phyloP scores from a whole-genome alignment of 306 rosid genomes.

The Quercus cerris region DNA sequence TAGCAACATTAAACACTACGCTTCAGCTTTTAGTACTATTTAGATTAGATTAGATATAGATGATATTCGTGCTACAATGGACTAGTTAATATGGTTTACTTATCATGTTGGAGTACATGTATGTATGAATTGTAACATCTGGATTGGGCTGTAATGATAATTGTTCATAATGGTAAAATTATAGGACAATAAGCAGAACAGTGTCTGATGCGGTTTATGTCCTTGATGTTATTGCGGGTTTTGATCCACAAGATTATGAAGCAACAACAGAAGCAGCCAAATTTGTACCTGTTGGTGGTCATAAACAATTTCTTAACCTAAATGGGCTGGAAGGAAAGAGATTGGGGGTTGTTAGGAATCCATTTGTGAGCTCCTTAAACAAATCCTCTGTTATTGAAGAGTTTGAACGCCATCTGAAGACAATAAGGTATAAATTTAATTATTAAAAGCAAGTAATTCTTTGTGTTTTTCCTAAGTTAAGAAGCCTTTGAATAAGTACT shows the following conservation, averaged over 20 bases:
- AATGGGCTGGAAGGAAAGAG: slow-evolving; percentile 65
- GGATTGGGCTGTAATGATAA: not conserved
- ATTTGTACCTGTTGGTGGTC: slow-evolving; percentile 56
- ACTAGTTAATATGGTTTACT: too few relatives aligned
- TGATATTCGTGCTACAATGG: too few relatives aligned
- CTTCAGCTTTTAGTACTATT: too few relatives aligned
- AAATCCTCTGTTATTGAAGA: slow-evolving; percentile 29
- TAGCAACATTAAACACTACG: too few relatives aligned
- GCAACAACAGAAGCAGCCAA: slow-evolving; percentile 45
- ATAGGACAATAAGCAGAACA: slow-evolving; percentile 69
- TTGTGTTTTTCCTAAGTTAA: not conserved
- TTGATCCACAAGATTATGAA: slow-evolving; percentile 50
- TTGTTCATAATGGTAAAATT: not conserved
- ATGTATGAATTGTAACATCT: not conserved
- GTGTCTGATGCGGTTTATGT: slow-evolving; percentile 75
- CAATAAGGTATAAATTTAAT: slow-evolving; percentile 32
- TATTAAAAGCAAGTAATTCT: not conserved
- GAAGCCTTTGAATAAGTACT: not conserved
- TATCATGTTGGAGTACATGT: too few relatives aligned
- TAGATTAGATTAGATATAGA: too few relatives aligned
- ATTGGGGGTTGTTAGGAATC: slow-evolving; percentile 59
- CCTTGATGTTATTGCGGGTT: slow-evolving; percentile 66
- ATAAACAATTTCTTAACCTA: slow-evolving; percentile 47
- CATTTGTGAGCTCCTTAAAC: slow-evolving; percentile 28
- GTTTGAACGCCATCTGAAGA: slow-evolving; percentile 43